These are phyloP conservation scores for Phytopythium chamaehyphon DNA, from an alignment of 352 stramenopile species.

Conservation along the genomic window DNA sequence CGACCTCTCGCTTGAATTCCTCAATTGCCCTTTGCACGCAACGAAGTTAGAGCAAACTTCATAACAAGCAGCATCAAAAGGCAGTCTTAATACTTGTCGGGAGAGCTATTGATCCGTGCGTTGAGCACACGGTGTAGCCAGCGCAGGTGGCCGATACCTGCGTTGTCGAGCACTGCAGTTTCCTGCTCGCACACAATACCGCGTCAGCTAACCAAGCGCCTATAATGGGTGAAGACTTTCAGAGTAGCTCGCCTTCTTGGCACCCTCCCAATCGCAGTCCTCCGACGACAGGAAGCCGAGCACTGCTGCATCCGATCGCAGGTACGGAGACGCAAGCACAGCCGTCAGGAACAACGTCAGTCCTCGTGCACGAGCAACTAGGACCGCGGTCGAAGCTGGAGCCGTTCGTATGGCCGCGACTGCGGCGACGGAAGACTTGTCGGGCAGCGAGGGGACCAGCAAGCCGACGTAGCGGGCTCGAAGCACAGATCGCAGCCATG, in stretches of 20 bases:
- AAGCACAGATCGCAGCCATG: constrained; percentile 63
- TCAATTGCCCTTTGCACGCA: constrained; percentile 31
- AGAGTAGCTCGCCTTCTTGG: constrained; percentile 36
- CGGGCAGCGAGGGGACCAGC: constrained; percentile 58
- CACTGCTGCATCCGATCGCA: constrained; percentile 51
- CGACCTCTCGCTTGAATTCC: constrained; percentile 52
- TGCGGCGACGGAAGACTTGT: constrained; percentile 44
- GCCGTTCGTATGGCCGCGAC: constrained; percentile 5
- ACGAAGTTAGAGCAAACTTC: not conserved
- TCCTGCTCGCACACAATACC: constrained; percentile 4
- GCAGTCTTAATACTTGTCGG: constrained; percentile 29
- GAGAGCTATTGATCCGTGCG: constrained; percentile 20
- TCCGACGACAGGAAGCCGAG: constrained; percentile 36
- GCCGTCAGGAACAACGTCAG: constrained; percentile 55
- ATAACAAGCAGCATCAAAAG: not conserved
- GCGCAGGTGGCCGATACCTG: constrained; percentile 47
- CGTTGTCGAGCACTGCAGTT: constrained; percentile 54
- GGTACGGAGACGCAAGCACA: constrained; percentile 53
- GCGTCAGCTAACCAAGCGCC: not conserved
- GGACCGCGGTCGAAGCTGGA: constrained; percentile 47
- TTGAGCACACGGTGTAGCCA: constrained; percentile 61
- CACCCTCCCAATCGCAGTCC: constrained; percentile 55
- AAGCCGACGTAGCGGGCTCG: constrained; percentile 58
- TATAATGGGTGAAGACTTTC: not conserved
- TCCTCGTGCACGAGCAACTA: constrained; percentile 56